Base-by-base conservation (phyloP, 1,284 basidiomycete genomes). In the Inonotus obliquus region DNA sequence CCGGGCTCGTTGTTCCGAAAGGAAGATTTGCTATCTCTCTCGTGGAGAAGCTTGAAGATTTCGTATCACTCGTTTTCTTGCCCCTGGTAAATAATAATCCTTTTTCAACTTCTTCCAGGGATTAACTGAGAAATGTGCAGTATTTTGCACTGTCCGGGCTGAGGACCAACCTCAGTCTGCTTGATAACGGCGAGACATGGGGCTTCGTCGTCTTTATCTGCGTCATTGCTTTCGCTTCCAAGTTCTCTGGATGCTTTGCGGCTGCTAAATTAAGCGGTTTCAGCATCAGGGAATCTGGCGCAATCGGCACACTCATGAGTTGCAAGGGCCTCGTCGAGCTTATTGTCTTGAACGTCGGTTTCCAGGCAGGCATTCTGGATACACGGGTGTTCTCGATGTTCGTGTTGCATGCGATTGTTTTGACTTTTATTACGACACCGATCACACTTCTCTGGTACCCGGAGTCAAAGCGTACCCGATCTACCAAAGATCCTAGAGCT, bases 281-380 rank as follows among this genome's bases (percentile, higher is more conserved):
- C 76, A 85, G 79, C 54, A 78, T 79, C 75, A 81, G 95, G 57
- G 94, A 96, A 73, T 81, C 89, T 10, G 86, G 86, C 21, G 93
- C 94, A 1, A 89, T 96, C 60, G 95, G 95, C 5, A 85, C 89
- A 57, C 76, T 98, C 61, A 96, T 98, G 94, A 88, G 87, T 71
- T 97, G 94, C 78, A 97, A 97, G 76, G 94, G 94, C 86, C 79
- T 93, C 14, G 91, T 92, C 14, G 91, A 94, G 73, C 83, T 96
- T 52, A 96, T 97, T 66, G 95, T 96, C 10, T 85, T 97, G 70
- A 97, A 98, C 71, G 88, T 97, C 67, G 95, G 94, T 65, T 80
- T 94, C 1, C 76, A 82, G 63, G 94, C 94, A 1, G 79, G 81
- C 1, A 91, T 97, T 65, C 82, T 97, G 57, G 84, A 92, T 72